A percentile compares a stretch with the other conserved stretches of the same genome.
These are phyloP conservation scores for Fusarium citri DNA, from an alignment of 2,329 filamentous ascomycete species.

Conservation along the genomic window DNA sequence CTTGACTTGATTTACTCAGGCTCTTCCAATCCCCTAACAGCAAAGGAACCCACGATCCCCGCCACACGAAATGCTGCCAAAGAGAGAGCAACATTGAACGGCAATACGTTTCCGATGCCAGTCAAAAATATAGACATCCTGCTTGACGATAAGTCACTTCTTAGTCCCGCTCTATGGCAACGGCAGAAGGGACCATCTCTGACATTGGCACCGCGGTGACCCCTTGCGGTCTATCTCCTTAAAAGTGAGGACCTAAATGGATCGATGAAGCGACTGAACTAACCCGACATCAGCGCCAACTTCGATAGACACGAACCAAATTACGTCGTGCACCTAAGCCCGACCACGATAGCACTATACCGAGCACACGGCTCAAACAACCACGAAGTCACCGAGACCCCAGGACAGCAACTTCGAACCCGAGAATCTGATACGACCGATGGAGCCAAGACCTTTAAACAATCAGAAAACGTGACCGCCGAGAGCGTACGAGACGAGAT, in stretches of 20 bases:
- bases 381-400: conserved; percentile 56
- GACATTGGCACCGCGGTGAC: not conserved
- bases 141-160: conserved; percentile 46
- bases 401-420: conserved; percentile 56
- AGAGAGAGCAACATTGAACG: conserved; percentile 49
- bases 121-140: conserved; percentile 43
- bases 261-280: conserved; percentile 35
- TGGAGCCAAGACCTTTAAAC: conserved; percentile 55
- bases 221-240: not conserved
- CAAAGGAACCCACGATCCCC: not conserved
- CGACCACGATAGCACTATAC: conserved; percentile 55
- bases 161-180: conserved; percentile 25
- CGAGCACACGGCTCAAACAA: conserved; percentile 52
- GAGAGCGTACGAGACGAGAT: not conserved
- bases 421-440: conserved; percentile 57
- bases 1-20: not conserved
- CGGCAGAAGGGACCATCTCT: not conserved
- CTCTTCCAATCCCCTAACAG: not conserved
- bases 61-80: not conserved
- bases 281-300: conserved; percentile 43
- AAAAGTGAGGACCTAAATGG: conserved; percentile 37
- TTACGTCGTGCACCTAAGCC: too few relatives aligned
- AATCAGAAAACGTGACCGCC: conserved; percentile 54
- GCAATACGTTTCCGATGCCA: conserved; percentile 38
- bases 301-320: conserved; percentile 49